Percentiles rank a stretch among this genome's conserved stretches.
Evolutionary conservation across 2,329 filamentous ascomycete genomes (phyloP).

Genomic region (Dactylellina leptospora): DNA sequence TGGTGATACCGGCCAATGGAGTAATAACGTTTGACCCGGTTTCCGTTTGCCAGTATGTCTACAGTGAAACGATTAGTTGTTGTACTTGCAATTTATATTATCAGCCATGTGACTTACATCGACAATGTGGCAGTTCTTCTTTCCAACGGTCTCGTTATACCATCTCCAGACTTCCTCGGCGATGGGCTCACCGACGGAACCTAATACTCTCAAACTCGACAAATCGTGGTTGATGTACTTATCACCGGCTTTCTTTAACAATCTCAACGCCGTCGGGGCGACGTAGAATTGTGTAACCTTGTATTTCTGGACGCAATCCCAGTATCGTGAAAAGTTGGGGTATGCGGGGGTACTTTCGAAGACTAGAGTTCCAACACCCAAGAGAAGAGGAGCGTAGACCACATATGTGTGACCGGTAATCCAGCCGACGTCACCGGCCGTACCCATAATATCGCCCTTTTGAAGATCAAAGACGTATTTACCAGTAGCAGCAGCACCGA

Average conservation of each 20-base stretch:
- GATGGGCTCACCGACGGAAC: conserved; percentile 96
- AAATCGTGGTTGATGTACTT: conserved; percentile 89
- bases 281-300: conserved; percentile 98
- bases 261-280: conserved; percentile 87
- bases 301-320: conserved; percentile 97
- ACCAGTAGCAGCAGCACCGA: conserved; percentile 90
- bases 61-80: conserved; percentile 52
- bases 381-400: conserved; percentile 90
- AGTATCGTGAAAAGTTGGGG: conserved; percentile 97
- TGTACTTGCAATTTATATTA: not conserved
- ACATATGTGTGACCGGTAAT: conserved; percentile 99
- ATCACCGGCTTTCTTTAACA: conserved; percentile 94
- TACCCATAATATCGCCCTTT: conserved; percentile 92
- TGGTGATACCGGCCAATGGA: conserved; percentile 88
- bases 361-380: conserved; percentile 93
- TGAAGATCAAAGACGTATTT: conserved; percentile 99
- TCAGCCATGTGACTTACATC: conserved; percentile 72
- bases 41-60: conserved; percentile 99
- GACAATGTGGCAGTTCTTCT: conserved; percentile 89
- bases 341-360: conserved; percentile 98
- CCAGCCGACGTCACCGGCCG: conserved; percentile 97
- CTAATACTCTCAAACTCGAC: conserved; percentile 86
- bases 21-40: conserved; percentile 97
- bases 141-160: conserved; percentile 96
- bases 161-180: conserved; percentile 99